phyloP scores from a whole-genome alignment of 2,329 filamentous ascomycete genomes.

The Xylariaceae sp. region DNA sequence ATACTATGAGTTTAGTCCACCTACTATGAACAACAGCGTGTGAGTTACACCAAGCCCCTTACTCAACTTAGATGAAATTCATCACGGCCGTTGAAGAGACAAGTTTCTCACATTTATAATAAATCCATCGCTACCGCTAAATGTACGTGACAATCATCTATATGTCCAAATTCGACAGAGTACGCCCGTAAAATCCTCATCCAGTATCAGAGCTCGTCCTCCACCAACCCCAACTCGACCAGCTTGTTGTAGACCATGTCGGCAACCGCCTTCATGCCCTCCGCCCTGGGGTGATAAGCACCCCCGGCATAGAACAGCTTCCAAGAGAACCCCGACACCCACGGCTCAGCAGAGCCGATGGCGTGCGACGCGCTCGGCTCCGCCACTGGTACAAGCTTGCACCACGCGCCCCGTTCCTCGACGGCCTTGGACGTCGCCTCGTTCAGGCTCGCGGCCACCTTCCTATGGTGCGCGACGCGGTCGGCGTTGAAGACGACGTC shows the following conservation, averaged over 20 bases:
- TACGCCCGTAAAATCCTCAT: neutral
- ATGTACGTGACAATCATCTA: neutral
- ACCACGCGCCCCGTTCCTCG: conserved; percentile 32
- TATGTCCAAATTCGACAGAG: neutral
- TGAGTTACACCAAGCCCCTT: too few relatives aligned
- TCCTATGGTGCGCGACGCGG: conserved; percentile 31
- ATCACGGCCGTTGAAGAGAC: too few relatives aligned
- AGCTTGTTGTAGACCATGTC: conserved; percentile 32
- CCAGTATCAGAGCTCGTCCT: conserved; percentile 12
- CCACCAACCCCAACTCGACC: conserved; percentile 27
- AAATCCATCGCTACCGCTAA: neutral
- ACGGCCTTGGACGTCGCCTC: conserved; percentile 31
- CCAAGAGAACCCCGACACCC: conserved; percentile 37
- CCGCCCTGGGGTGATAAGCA: conserved; percentile 36
- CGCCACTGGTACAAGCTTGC: conserved; percentile 29
- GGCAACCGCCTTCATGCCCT: conserved; percentile 36
- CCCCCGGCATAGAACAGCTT: conserved; percentile 27
- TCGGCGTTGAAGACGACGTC: conserved; percentile 34
- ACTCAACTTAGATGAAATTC: too few relatives aligned
- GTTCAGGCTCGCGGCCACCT: conserved; percentile 26
- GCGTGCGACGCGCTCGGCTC: conserved; percentile 32
- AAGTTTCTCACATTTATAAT: too few relatives aligned
- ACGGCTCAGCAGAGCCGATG: conserved; percentile 33
- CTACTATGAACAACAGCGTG: too few relatives aligned
- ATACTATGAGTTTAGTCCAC: too few relatives aligned